These are phyloP conservation scores for Boletus rufocinnamomeus DNA, from an alignment of 768 basidiomycete genomes.

Conservation along the genomic window DNA sequence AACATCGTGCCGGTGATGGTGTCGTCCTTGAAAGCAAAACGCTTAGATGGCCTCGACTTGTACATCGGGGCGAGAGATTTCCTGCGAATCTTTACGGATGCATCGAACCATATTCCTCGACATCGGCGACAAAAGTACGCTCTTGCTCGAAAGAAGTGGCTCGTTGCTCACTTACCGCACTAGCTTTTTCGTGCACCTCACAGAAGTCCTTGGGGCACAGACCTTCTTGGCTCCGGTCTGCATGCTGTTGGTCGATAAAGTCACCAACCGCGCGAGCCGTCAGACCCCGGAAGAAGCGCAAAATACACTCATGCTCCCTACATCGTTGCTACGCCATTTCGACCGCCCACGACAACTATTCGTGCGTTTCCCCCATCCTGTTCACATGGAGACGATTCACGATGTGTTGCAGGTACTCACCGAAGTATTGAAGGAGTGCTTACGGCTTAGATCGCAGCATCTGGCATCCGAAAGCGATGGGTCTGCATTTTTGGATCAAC, in stretches of 20 bases:
- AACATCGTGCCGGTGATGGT: slow-evolving; percentile 94
- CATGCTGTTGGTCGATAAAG: slow-evolving; percentile 84
- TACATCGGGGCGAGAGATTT: slow-evolving; percentile 77
- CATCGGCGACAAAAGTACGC: slow-evolving; percentile 87
- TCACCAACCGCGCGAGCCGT: slow-evolving; percentile 65
- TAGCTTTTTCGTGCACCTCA: slow-evolving; percentile 89
- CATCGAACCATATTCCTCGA: slow-evolving; percentile 86
- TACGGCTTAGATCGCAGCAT: slow-evolving; percentile 53
- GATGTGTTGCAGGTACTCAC: slow-evolving; percentile 51
- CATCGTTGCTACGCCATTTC: slow-evolving; percentile 62
- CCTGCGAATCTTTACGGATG: slow-evolving; percentile 90
- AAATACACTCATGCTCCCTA: slow-evolving; percentile 62
- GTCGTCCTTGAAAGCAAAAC: slow-evolving; percentile 64
- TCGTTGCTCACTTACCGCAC: slow-evolving; percentile 3
- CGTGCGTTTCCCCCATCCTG: slow-evolving; percentile 39
- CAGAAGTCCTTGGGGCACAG: slow-evolving; percentile 74
- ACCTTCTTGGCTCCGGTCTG: slow-evolving; percentile 82
- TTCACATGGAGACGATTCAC: background rate
- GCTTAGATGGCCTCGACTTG: slow-evolving; percentile 56
- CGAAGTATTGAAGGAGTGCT: slow-evolving; percentile 67
- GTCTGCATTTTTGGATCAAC: slow-evolving; percentile 56
- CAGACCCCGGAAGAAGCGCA: slow-evolving; percentile 62
- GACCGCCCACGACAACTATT: slow-evolving; percentile 48
- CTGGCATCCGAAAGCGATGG: slow-evolving; percentile 38
- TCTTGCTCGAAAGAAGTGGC: background rate